Conservation (phyloP, 495 filamentous ascomycete species). For the Glarea lozoyensis region DNA sequence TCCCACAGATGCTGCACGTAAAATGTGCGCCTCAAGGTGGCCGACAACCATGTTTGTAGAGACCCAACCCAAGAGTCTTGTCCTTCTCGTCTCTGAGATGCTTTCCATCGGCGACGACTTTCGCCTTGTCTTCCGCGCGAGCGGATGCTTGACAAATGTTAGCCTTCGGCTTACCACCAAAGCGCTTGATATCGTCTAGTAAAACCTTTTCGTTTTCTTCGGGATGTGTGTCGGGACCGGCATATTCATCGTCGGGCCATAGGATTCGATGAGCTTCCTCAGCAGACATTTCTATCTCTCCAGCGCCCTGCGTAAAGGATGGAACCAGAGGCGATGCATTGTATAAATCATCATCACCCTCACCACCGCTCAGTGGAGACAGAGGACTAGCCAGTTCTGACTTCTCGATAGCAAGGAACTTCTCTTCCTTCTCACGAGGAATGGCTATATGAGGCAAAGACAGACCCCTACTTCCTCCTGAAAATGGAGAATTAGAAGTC, state of each 20-base stretch:
- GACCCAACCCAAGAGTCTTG: slow-evolving; percentile 10
- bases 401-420: slow-evolving; percentile 1
- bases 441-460: too few relatives aligned
- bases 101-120: slow-evolving; percentile 13
- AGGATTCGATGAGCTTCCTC: slow-evolving; percentile 18
- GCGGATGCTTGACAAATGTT: background rate
- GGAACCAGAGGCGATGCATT: slow-evolving; percentile 8
- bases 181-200: background rate
- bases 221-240: background rate
- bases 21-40: too few relatives aligned
- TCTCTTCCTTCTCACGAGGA: too few relatives aligned
- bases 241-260: slow-evolving; percentile 5
- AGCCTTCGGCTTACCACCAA: background rate
- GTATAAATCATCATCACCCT: slow-evolving; percentile 10
- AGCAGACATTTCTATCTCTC: slow-evolving; percentile 5
- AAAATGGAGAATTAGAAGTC: too few relatives aligned
- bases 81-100: slow-evolving; percentile 19
- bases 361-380: background rate
- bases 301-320: background rate
- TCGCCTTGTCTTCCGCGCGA: slow-evolving; percentile 14
- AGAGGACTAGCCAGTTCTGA: background rate
- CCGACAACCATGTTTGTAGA: slow-evolving; percentile 1
- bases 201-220: slow-evolving; percentile 15
- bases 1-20: too few relatives aligned
- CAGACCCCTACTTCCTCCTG: too few relatives aligned